A percentile compares a stretch with the other conserved stretches of the same genome.
Evolutionary conservation across 352 stramenopile genomes (phyloP).

Genomic region (Pythium vanterpoolii): DNA sequence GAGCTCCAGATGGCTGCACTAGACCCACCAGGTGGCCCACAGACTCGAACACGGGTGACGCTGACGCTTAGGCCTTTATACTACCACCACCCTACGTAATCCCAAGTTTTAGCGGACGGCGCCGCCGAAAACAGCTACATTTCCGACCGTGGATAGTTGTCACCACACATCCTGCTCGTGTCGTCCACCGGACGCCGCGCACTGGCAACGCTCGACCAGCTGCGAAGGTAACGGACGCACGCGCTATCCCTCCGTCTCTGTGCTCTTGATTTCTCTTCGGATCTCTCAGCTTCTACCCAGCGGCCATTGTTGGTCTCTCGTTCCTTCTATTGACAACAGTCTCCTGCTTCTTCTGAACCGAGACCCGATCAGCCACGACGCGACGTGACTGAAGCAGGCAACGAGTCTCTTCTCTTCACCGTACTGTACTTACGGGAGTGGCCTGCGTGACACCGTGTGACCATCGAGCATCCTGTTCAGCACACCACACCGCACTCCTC

Average conservation of each 20-base stretch:
- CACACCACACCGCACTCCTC: conserved; percentile 1
- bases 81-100: neutral
- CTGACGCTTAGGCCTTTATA: too few species aligned
- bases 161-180: neutral
- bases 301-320: conserved; percentile 5
- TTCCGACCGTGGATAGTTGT: neutral
- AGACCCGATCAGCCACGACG: neutral
- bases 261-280: conserved; percentile 13
- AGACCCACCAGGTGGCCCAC: conserved; percentile 22
- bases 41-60: conserved; percentile 6
- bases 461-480: conserved; percentile 24
- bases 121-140: neutral
- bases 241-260: conserved; percentile 14
- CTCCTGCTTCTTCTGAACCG: conserved; percentile 14
- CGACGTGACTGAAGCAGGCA: neutral
- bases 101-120: neutral
- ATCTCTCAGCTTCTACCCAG: conserved; percentile 1
- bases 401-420: neutral
- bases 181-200: neutral
- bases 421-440: neutral
- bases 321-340: conserved; percentile 2
- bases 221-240: conserved; percentile 10
- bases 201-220: conserved; percentile 5
- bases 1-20: conserved; percentile 28
- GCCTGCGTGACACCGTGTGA: conserved; percentile 1